A percentile compares a stretch with the other conserved stretches of the same genome.
These are phyloP conservation scores for Sechiopsis laciniata DNA, from an alignment of 306 rosid genomes.

Conservation along the genomic window DNA sequence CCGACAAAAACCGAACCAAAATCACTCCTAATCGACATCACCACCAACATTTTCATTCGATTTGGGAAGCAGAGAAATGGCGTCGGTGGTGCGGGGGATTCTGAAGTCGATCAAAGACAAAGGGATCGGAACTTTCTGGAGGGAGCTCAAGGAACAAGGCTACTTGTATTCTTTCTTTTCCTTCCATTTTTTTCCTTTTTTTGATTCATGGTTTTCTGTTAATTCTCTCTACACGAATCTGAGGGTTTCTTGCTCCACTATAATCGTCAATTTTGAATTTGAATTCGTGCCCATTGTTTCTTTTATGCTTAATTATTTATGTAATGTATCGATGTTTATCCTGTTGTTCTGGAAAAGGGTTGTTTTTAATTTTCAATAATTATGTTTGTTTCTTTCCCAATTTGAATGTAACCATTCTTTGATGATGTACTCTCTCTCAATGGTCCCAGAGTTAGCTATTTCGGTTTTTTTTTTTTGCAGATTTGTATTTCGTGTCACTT, in stretches of 20 bases:
- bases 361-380: background rate
- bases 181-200: background rate
- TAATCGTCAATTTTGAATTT: background rate
- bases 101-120: slow-evolving; percentile 60
- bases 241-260: background rate
- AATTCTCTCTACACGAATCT: background rate
- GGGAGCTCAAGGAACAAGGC: slow-evolving; percentile 72
- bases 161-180: slow-evolving; percentile 34
- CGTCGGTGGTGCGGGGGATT: slow-evolving; percentile 69
- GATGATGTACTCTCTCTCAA: background rate
- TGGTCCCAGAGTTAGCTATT: background rate
- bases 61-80: slow-evolving; percentile 24
- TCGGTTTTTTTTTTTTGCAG: background rate
- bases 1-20: too few relatives aligned
- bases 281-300: background rate
- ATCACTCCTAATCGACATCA: too few relatives aligned
- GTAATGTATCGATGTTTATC: background rate
- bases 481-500: slow-evolving; percentile 10
- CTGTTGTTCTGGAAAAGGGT: background rate
- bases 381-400: background rate
- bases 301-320: background rate
- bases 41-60: too few relatives aligned
- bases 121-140: slow-evolving; percentile 57
- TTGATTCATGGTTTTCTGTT: background rate
- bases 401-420: too few relatives aligned